Conservation (phyloP, 23 red algal species). For the Gracilariopsis chorda region DNA sequence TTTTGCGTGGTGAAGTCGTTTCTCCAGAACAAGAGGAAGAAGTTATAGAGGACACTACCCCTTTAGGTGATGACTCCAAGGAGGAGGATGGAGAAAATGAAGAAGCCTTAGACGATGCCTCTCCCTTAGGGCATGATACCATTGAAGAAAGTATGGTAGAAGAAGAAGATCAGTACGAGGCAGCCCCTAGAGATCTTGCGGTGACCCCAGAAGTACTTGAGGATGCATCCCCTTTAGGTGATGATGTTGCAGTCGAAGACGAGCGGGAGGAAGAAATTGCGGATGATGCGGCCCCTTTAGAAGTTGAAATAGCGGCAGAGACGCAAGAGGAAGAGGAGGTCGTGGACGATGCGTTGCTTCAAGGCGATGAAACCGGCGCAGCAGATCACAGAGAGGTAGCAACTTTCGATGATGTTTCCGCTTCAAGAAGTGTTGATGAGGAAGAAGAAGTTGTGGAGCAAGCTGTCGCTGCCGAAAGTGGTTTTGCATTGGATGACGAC, state of each 20-base stretch:
- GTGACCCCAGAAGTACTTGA: background rate
- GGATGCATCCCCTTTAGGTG: background rate
- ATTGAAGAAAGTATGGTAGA: background rate
- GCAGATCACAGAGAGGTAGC: background rate
- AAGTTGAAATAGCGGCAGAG: background rate
- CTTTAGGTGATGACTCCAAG: background rate
- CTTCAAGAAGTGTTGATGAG: background rate
- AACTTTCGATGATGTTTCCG: background rate
- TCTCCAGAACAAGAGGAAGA: background rate
- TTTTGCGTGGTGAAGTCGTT: background rate
- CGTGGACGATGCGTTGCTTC: too few relatives aligned
- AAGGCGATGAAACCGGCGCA: background rate
- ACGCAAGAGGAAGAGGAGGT: background rate
- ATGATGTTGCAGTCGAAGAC: background rate
- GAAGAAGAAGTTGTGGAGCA: background rate
- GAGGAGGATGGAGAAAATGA: background rate
- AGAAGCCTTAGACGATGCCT: background rate
- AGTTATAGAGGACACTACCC: background rate
- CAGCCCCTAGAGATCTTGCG: background rate
- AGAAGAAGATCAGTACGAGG: background rate
- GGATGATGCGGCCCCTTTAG: background rate
- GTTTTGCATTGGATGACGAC: background rate
- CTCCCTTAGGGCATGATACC: background rate
- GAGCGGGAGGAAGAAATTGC: background rate
- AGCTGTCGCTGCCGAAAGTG: background rate